Evolutionary conservation across 2,329 filamentous ascomycete species (phyloP), one percentile per base, ranked within the genome.

Genomic region (Ophiostoma himal-ulmi): DNA sequence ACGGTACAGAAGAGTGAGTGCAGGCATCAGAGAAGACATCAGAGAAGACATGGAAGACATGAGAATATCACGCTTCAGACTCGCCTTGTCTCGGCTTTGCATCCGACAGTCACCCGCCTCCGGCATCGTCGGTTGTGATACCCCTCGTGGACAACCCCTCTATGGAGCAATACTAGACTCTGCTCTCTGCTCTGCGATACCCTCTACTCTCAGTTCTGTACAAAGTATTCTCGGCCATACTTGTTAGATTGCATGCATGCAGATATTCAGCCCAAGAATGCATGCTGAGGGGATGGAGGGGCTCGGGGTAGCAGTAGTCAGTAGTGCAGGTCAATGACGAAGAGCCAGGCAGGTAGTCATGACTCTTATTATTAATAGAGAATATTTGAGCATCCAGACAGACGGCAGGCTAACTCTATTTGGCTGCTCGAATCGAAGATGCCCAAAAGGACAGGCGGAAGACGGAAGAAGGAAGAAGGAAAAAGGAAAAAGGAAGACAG

Each of bases 61-160:
- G 3, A 44, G 39, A 17, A 44, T 44, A 44, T 3, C 14, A 44
- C 3, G 14, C 11, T 13, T 36, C 5, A 22, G 34, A 37, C 62
- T 65, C 62, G 62, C 36, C 34, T 39, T 39, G 62, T 65, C 62
- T 65, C 62, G 62, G 62, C 62, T 39, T 65, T 37, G 62, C 36
- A 65, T 65, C 62, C 62, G 62, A 39, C 20, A 36, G 20, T 65
- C 34, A 22, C 34, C 36, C 62, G 34, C 36, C 34, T 65, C 62
- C 62, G 62, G 62, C 62, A 65, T 65, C 62, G 62, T 65, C 62
- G 62, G 62, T 65, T 65, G 62, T 65, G 20, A 39, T 65, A 65
- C 62, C 62, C 62, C 62, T 39, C 62, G 57, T 62, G 57, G 52
- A 57, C 52, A 13, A 57, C 52, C 52, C 52, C 52, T 57, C 52